These are phyloP conservation scores for Prunus campanulata DNA, from an alignment of 306 rosid species.

Conservation along the genomic window DNA sequence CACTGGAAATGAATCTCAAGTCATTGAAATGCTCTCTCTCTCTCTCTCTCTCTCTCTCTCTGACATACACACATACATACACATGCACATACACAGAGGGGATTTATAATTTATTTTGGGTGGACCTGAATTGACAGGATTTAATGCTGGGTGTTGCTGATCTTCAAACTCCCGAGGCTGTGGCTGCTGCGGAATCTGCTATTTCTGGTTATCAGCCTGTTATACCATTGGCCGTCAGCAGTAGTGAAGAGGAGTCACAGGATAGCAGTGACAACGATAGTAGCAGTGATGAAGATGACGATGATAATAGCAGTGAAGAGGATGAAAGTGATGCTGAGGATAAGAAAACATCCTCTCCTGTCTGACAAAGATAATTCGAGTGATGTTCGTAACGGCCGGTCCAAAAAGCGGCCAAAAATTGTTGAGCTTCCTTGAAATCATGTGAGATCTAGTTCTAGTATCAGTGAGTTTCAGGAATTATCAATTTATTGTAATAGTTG, in stretches of 20 bases:
- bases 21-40: slow-evolving; percentile 53
- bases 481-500: neutral
- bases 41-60: neutral
- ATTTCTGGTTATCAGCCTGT: slow-evolving; percentile 51
- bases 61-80: neutral
- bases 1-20: slow-evolving; percentile 68
- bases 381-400: slow-evolving; percentile 14
- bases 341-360: slow-evolving; percentile 2
- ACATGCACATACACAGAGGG: no score
- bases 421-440: slow-evolving; percentile 45
- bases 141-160: slow-evolving; percentile 86
- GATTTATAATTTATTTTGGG: neutral
- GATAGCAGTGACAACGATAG: slow-evolving; percentile 36
- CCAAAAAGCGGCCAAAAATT: slow-evolving; percentile 53
- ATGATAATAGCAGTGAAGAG: neutral
- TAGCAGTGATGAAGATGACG: slow-evolving; percentile 8
- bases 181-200: slow-evolving; percentile 87
- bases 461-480: neutral
- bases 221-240: slow-evolving; percentile 44
- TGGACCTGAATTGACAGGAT: slow-evolving; percentile 44
- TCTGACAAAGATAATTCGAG: slow-evolving; percentile 16
- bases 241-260: slow-evolving; percentile 50
- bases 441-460: neutral
- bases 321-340: slow-evolving; percentile 1
- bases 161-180: slow-evolving; percentile 84